Evolutionary conservation across 805 yeast genomes (phyloP).

Genomic region (Tetrapisispora fleetii): DNA sequence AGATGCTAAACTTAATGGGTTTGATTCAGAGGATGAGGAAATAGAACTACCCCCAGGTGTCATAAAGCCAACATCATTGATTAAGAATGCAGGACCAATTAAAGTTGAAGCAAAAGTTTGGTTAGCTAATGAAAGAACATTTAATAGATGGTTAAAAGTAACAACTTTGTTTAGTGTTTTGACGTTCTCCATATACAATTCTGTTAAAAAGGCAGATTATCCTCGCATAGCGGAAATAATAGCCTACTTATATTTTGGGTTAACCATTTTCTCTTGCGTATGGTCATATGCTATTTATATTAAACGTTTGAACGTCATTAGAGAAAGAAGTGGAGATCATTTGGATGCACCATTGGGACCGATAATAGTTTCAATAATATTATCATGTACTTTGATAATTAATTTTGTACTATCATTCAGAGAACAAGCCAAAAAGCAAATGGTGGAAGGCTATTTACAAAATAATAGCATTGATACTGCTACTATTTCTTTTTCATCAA

Average conservation of each 20-base stretch:
- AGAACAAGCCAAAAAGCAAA: conserved; percentile 23
- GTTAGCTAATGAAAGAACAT: conserved; percentile 97
- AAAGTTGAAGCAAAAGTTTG: conserved; percentile 96
- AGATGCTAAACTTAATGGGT: conserved; percentile 39
- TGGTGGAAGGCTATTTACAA: not conserved
- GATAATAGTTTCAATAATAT: conserved; percentile 59
- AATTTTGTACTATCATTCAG: conserved; percentile 65
- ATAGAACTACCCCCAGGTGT: conserved; percentile 84
- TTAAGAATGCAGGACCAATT: conserved; percentile 84
- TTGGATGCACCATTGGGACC: conserved; percentile 90
- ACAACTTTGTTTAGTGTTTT: conserved; percentile 75
- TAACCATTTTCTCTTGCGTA: conserved; percentile 72
- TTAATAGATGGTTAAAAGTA: conserved; percentile 89
- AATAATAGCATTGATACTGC: not conserved
- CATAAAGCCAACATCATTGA: conserved; percentile 61
- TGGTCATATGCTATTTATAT: conserved; percentile 85
- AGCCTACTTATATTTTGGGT: conserved; percentile 70
- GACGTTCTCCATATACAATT: conserved; percentile 74
- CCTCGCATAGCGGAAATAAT: conserved; percentile 53
- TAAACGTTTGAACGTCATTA: conserved; percentile 61
- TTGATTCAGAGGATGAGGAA: conserved; percentile 83
- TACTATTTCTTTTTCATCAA: not conserved
- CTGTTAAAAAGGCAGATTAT: conserved; percentile 58
- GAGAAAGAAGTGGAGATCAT: conserved; percentile 75
- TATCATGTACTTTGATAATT: conserved; percentile 53